These are phyloP conservation scores for Penicillium soppii DNA, from an alignment of 495 filamentous ascomycete species.

Conservation along the genomic window DNA sequence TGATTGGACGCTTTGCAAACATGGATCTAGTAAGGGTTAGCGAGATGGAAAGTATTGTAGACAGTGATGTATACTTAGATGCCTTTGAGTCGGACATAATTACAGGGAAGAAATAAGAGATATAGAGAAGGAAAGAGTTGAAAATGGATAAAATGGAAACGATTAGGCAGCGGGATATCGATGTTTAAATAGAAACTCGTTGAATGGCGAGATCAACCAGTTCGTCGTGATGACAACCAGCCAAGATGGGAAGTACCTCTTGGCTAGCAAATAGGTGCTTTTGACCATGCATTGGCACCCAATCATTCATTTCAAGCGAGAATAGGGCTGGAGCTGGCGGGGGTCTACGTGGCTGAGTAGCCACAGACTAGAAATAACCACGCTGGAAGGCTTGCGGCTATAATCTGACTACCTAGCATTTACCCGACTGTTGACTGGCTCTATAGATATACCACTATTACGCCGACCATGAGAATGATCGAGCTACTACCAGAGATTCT, in stretches of 20 bases:
- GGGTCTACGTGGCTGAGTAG: no score
- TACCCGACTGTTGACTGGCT: no score
- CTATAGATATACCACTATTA: no score
- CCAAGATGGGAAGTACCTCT: background rate
- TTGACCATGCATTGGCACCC: slow-evolving; percentile 3
- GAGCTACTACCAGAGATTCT: no score
- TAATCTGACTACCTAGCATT: no score
- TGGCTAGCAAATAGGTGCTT: background rate
- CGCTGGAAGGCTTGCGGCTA: no score
- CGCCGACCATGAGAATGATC: no score
- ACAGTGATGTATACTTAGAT: background rate
- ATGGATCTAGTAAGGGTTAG: background rate
- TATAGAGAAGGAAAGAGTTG: background rate
- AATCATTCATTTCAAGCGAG: background rate
- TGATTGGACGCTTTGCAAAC: slow-evolving; percentile 4
- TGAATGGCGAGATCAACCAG: background rate
- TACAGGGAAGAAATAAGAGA: background rate
- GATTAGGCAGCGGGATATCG: background rate
- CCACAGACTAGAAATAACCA: no score
- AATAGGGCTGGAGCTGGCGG: background rate
- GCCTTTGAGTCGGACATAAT: background rate
- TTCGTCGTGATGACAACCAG: background rate
- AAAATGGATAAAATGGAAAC: background rate
- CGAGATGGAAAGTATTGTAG: background rate
- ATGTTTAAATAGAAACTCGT: background rate